Conservation (phyloP, 192 early-diverging fungal genomes). For the Umbelopsis ramanniana region DNA sequence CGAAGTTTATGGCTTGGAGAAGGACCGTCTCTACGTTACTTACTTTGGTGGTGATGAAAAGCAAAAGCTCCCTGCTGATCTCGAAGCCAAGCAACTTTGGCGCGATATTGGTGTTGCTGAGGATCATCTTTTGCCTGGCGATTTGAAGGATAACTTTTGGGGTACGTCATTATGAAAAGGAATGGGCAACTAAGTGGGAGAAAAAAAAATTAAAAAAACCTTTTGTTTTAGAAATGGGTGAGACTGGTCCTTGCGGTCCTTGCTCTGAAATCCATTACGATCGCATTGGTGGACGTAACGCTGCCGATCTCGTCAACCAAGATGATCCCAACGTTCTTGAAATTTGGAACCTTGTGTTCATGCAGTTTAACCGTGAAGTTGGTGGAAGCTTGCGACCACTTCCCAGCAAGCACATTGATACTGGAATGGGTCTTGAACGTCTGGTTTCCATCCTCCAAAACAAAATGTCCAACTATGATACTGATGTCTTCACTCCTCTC, state of each 20-base stretch:
- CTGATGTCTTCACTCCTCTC: conserved; percentile 86
- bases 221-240: conserved; percentile 84
- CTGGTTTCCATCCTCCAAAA: conserved; percentile 93
- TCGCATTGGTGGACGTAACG: conserved; percentile 93
- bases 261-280: conserved; percentile 99
- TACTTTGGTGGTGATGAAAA: conserved; percentile 94
- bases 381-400: conserved; percentile 85
- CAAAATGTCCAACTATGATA: conserved; percentile 98
- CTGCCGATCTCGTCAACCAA: conserved; percentile 87
- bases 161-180: conserved; percentile 51
- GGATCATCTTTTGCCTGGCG: conserved; percentile 84
- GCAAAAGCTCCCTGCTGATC: conserved; percentile 80
- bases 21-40: conserved; percentile 92
- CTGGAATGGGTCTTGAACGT: conserved; percentile 96
- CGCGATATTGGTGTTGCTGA: conserved; percentile 84
- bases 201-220: neutral
- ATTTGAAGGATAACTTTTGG: conserved; percentile 98
- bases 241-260: conserved; percentile 96
- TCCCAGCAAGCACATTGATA: conserved; percentile 98
- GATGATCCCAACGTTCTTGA: conserved; percentile 98
- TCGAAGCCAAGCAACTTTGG: conserved; percentile 93
- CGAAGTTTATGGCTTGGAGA: conserved; percentile 76
- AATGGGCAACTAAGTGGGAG: neutral
- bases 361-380: conserved; percentile 97
- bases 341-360: conserved; percentile 99